These are phyloP conservation scores for Blepharisma stoltei DNA, from an alignment of 73 alveolate species.

Conservation along the genomic window DNA sequence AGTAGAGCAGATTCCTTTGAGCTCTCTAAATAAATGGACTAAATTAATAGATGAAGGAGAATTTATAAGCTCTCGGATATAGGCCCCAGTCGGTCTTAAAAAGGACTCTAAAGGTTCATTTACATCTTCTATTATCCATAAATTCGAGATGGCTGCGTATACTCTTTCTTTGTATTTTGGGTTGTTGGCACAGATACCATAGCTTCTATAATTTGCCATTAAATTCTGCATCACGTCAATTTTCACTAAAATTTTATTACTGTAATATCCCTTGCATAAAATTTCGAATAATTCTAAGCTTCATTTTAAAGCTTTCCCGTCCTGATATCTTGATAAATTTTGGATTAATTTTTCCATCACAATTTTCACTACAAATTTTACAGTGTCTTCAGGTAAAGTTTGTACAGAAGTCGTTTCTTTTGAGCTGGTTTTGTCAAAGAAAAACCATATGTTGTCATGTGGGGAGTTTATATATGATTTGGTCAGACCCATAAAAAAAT, in stretches of 20 bases:
- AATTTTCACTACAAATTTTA: not conserved
- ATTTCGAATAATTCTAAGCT: slow-evolving; percentile 24
- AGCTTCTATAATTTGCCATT: slow-evolving; percentile 10
- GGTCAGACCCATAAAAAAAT: not conserved
- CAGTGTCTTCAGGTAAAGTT: not conserved
- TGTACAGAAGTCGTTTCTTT: too few relatives aligned
- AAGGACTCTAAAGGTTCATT: not conserved
- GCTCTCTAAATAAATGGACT: slow-evolving; percentile 15
- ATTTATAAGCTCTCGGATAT: not conserved
- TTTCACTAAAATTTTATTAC: slow-evolving; percentile 12
- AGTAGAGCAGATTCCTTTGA: slow-evolving; percentile 21
- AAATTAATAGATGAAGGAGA: not conserved
- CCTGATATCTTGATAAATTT: not conserved
- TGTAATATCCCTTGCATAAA: not conserved
- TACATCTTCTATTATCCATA: slow-evolving; percentile 11
- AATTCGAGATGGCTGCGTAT: not conserved
- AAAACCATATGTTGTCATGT: slow-evolving; percentile 4
- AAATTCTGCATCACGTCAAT: slow-evolving; percentile 5
- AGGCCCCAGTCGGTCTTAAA: not conserved
- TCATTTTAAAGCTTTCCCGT: not conserved
- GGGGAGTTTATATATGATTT: slow-evolving; percentile 25
- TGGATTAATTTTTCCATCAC: not conserved
- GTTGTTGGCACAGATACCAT: not conserved
- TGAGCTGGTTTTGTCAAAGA: not conserved
- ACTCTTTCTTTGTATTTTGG: not conserved